Conservation (phyloP, 192 early-diverging fungal genomes). For the Entomortierella parvispora region DNA sequence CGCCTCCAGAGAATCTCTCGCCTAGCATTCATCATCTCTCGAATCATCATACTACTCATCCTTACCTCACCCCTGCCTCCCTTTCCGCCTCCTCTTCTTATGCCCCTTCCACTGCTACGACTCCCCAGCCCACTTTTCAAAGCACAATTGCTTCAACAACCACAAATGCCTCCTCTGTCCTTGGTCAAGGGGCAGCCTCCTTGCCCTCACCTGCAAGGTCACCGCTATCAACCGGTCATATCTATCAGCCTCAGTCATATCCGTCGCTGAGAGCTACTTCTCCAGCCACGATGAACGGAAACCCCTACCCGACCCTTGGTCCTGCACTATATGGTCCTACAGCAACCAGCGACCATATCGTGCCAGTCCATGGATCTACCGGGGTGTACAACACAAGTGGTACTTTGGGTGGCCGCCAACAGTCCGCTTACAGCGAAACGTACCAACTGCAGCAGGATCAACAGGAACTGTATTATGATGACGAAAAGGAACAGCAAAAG, state of each 20-base stretch:
- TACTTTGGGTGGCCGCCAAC: slow-evolving; percentile 4
- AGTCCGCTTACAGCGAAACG: neutral
- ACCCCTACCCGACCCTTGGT: slow-evolving; percentile 6
- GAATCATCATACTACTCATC: slow-evolving; percentile 10
- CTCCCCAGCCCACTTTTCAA: slow-evolving; percentile 18
- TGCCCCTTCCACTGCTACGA: slow-evolving; percentile 14
- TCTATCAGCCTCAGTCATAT: slow-evolving; percentile 41
- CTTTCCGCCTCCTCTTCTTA: slow-evolving; percentile 9
- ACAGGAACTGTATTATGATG: slow-evolving; percentile 25
- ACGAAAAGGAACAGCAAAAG: slow-evolving; percentile 41
- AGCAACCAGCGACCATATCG: slow-evolving; percentile 2
- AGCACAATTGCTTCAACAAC: slow-evolving; percentile 45
- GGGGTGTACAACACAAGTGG: no score
- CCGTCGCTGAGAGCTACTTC: slow-evolving; percentile 38
- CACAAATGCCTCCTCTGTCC: neutral
- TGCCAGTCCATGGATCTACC: no score
- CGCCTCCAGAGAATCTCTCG: slow-evolving; percentile 44
- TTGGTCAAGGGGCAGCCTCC: slow-evolving; percentile 3
- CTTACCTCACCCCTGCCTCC: slow-evolving; percentile 12
- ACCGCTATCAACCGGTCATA: slow-evolving; percentile 20
- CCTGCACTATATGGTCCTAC: slow-evolving; percentile 25
- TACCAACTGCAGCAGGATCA: slow-evolving; percentile 30
- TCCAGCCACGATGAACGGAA: slow-evolving; percentile 9
- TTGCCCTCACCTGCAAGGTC: slow-evolving; percentile 25
- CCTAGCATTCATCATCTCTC: slow-evolving; percentile 11